Base-by-base conservation (phyloP, 2,329 filamentous ascomycete genomes). In the Diaporthe nobilis region DNA sequence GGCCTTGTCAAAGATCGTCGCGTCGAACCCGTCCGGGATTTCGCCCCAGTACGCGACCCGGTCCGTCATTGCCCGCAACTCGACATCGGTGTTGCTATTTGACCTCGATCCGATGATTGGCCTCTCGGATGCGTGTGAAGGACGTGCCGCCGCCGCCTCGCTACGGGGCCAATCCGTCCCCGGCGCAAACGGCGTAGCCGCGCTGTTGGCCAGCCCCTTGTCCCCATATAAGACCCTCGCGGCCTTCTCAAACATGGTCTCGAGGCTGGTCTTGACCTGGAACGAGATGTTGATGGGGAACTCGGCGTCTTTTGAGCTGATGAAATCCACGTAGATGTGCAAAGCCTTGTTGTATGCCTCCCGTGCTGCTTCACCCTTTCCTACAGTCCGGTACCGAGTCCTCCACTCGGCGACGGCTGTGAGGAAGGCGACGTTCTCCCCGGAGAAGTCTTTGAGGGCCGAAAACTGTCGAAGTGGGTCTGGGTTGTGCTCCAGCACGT, bases 351-450 rank as follows among this genome's bases (percentile, higher is more conserved):
- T 89, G 83, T 90, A 94, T 20, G 88, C 85, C 73, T 89, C 85
- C 47, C 88, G 88, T 8, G 84, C 85, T 34, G 83, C 83, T 20
- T 83, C 84, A 71, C 80, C 79, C 2, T 79, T 78, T 17, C 53
- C 53, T 5, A 78, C 68, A 53, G 79, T 73, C 67, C 81, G 49
- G 58, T 76, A 77, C 47, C 78, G 80, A 71, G 80, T 78, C 80
- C 90, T 91, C 90, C 90, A 93, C 75, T 88, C 86, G 3, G 87
- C 85, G 12, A 93, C 88, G 55, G 86, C 85, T 12, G 87, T 89
- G 7, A 94, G 83, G 81, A 94, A 94, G 63, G 92, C 89, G 78
- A 94, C 92, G 80, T 94, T 94, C 81, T 94, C 92, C 20, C 92
- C 92, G 0, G 92, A 93, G 80, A 94, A 94, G 78, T 94, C 92